Evolutionary conservation across 2,329 filamentous ascomycete species (phyloP), one percentile per base, ranked within the genome.

Genomic region (Pseudofabraea citricarpa): DNA sequence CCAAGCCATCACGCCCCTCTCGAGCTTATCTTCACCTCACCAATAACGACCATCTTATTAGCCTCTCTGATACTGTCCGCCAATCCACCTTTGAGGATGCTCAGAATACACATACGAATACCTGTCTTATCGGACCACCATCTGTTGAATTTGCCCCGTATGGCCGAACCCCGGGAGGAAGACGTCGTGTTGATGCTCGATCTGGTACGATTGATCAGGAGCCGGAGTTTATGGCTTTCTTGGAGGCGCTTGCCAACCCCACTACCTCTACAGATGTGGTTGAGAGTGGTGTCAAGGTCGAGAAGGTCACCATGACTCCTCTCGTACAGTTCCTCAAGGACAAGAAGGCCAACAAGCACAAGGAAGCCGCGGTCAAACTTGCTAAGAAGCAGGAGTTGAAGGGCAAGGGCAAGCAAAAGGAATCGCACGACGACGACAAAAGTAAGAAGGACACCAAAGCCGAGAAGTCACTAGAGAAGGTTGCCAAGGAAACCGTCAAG

Each of bases 131-230:
- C 43, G 86, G 87, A 0, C 87, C 86, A 1, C 90, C 93, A 0
- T 76, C 77, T 5, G 71, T 96, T 38, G 90, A 95, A 58, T 87
- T 87, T 57, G 81, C 90, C 15, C 79, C 85, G 1, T 95, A 90
- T 67, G 87, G 88, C 53, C 90, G 90, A 57, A 78, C 89, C 1
- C 89, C 91, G 1, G 79, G 79, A 46, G 78, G 74, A 26, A 88
- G 87, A 62, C 79, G 79, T 39, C 82, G 89, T 24, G 79, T 81
- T 42, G 93, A 98, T 69, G 81, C 82, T 41, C 83, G 90, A 12
- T 88, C 95, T 62, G 93, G 91, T 41, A 95, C 90, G 3, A 97
- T 98, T 53, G 93, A 98, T 57, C 90, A 95, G 61, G 93, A 98
- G 58, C 82, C 88, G 0, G 93, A 97, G 56, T 98, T 96, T 56